Base-by-base conservation (phyloP, 2,329 filamentous ascomycete genomes). In the Colletotrichum viniferum region DNA sequence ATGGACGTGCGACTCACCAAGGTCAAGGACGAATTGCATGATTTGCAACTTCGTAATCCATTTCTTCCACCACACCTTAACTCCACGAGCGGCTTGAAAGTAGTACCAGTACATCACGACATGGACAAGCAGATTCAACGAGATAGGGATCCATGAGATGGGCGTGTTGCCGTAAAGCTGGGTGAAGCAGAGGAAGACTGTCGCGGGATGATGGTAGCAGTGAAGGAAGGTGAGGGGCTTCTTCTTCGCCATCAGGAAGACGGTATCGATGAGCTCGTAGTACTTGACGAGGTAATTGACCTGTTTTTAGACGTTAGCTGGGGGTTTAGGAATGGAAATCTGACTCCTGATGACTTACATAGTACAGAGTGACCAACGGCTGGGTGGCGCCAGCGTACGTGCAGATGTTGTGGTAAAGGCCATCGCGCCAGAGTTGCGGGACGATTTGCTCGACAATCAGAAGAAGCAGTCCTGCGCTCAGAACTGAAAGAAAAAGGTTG, bases 81-180 rank as follows among this genome's bases (percentile, higher is more conserved):
- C 92, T 78, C 95, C 95, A 78, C 95, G 94, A 65, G 95, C 95
- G 81, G 94, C 95, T 88, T 97, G 95, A 91, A 97, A 97, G 90
- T 97, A 97, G 91, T 97, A 97, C 95, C 95, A 97, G 92, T 97
- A 97, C 95, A 97, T 97, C 82, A 97, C 93, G 71, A 97, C 95
- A 86, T 97, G 95, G 69, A 97, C 95, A 77, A 90, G 90, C 83
- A 97, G 86, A 89, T 97, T 97, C 79, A 97, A 91, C 52, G 91
- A 92, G 83, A 97, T 97, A 72, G 92, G 91, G 64, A 96, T 93
- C 95, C 95, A 97, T 77, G 94, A 96, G 64, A 97, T 94, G 26
- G 95, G 90, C 28, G 95, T 97, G 83, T 93, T 89, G 78, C 95
- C 95, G 80, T 96, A 92, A 76, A 97, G 91, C 87, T 97, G 95